Evolutionary conservation across 805 yeast genomes (phyloP).

Genomic region (Cyberlindnera bimundalis): DNA sequence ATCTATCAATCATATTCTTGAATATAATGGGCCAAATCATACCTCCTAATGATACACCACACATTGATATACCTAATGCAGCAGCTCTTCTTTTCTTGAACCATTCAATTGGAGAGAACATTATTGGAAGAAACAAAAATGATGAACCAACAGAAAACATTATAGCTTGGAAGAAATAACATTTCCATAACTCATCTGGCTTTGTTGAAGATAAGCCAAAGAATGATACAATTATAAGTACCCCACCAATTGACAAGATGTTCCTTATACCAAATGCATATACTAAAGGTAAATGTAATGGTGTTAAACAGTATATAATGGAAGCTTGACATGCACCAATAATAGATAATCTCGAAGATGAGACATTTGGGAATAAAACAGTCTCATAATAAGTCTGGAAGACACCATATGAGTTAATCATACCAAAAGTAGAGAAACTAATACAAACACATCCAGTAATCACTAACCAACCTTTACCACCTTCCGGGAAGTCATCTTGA

Average conservation of each 20-base stretch:
- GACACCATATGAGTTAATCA: constrained; percentile 25
- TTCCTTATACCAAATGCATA: constrained; percentile 22
- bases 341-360: constrained; percentile 21
- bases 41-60: constrained; percentile 55
- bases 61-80: constrained; percentile 44
- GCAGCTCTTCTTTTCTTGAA: constrained; percentile 58
- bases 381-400: constrained; percentile 27
- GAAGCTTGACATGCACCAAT: constrained; percentile 27
- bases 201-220: constrained; percentile 21
- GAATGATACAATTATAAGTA: constrained; percentile 14
- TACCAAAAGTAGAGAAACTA: constrained; percentile 21
- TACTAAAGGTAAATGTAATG: constrained; percentile 19
- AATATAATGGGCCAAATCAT: constrained; percentile 32
- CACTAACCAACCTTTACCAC: constrained; percentile 25
- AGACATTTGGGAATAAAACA: constrained; percentile 13
- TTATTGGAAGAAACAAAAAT: constrained; percentile 51
- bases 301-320: constrained; percentile 17
- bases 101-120: constrained; percentile 66
- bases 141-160: constrained; percentile 33
- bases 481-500: constrained; percentile 18
- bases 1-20: constrained; percentile 18
- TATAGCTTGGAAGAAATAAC: constrained; percentile 26
- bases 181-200: constrained; percentile 23
- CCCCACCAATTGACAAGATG: constrained; percentile 13
- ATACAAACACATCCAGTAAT: constrained; percentile 21